phyloP scores from a whole-genome alignment of 345 rosid genomes.

The Euphorbia lathyris region DNA sequence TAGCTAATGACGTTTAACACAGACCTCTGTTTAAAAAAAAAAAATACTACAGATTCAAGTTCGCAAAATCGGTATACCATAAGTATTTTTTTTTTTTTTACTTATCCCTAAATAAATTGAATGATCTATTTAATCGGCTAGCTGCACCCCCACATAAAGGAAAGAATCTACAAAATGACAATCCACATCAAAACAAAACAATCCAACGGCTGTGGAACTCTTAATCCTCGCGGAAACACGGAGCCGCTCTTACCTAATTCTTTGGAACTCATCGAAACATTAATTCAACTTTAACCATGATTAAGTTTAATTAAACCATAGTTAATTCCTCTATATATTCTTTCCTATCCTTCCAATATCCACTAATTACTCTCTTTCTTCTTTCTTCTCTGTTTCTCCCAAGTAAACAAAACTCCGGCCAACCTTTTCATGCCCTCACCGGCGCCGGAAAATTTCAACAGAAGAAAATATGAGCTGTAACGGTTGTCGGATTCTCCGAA shows the following conservation, averaged over 20 bases:
- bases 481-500: slow-evolving; percentile 80
- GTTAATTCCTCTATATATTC: background rate
- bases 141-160: too few species aligned
- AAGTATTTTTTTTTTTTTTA: too few species aligned
- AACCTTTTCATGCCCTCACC: background rate
- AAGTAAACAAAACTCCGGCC: background rate
- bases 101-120: too few species aligned
- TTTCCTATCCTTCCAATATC: background rate
- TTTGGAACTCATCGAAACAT: slow-evolving; percentile 37
- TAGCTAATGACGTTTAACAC: too few species aligned
- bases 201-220: slow-evolving; percentile 44
- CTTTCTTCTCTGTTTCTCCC: slow-evolving; percentile 7
- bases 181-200: background rate
- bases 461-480: slow-evolving; percentile 62
- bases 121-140: too few species aligned
- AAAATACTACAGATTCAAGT: too few species aligned
- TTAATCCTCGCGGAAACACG: slow-evolving; percentile 57
- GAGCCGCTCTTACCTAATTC: slow-evolving; percentile 52
- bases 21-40: too few species aligned
- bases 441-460: slow-evolving; percentile 3
- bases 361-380: background rate
- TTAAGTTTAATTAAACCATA: slow-evolving; percentile 11
- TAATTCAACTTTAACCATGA: background rate
- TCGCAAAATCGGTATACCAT: too few species aligned
- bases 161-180: background rate